Conservation (phyloP, 768 basidiomycete species). For the Rhizopogon sp. region DNA sequence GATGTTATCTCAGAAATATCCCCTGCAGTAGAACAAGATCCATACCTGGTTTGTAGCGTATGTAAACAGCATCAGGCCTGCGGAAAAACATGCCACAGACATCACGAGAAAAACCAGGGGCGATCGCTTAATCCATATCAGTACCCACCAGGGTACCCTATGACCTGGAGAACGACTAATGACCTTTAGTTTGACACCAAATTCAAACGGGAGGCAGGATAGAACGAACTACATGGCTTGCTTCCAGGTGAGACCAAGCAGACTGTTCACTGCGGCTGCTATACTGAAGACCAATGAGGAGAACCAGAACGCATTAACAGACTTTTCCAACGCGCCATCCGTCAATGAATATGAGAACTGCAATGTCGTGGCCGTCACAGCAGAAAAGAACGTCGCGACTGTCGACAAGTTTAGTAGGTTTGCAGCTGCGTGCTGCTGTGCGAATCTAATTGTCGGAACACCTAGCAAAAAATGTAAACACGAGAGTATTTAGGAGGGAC, state of each 20-base stretch:
- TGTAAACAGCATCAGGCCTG: conserved; percentile 71
- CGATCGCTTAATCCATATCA: conserved; percentile 83
- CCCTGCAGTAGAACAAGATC: conserved; percentile 10
- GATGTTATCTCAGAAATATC: conserved; percentile 1
- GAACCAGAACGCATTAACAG: conserved; percentile 52
- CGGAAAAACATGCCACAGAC: conserved; percentile 79
- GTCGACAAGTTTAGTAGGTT: conserved; percentile 49
- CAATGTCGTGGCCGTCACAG: conserved; percentile 46
- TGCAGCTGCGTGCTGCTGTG: conserved; percentile 45
- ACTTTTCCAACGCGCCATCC: conserved; percentile 31
- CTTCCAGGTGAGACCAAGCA: conserved; percentile 50
- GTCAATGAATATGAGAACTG: conserved; percentile 39
- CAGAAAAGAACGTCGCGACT: conserved; percentile 51
- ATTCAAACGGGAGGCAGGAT: conserved; percentile 5
- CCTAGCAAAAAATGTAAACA: conserved; percentile 22
- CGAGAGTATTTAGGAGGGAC: not conserved
- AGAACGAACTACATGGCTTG: conserved; percentile 50
- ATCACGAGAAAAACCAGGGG: conserved; percentile 80
- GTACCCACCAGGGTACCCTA: conserved; percentile 54
- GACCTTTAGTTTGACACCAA: conserved; percentile 14
- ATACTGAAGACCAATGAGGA: conserved; percentile 52
- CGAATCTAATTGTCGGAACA: conserved; percentile 51
- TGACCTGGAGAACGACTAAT: conserved; percentile 48
- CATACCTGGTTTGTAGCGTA: conserved; percentile 69
- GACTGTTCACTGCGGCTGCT: conserved; percentile 48